Evolutionary conservation across 441 rosid genomes (phyloP), one percentile per base, ranked within the genome.

Genomic region (Biscutella auriculata): DNA sequence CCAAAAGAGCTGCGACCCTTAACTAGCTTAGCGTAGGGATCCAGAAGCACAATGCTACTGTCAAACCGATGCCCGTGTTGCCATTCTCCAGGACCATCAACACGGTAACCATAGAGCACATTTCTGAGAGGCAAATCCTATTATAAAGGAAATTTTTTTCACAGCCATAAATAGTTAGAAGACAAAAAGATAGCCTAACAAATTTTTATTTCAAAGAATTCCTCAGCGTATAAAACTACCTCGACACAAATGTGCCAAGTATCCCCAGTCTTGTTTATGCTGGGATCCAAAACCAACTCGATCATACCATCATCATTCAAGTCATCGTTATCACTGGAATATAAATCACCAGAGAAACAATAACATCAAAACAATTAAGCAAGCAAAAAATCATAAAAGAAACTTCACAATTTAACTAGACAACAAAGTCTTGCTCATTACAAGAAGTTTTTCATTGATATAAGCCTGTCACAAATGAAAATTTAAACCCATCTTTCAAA

Each of bases 11-110:
- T 73, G 12, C 88, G 90, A 11, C 97, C 97, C 19, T 83, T 86
- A 27, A 92, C 79, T 51, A 92, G 76, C 80, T 92, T 86, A 17
- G 95, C 95, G 53, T 88, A 88, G 50, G 97, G 97, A 77, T 92
- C 97, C 34, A 92, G 50, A 66, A 92, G 90, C 61, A 86, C 62
- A 49, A 66, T 67, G 58, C 69, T 82, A 56, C 49, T 15, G 63
- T 88, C 92, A 79, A 80, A 92, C 42, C 95, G 84, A 73, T 88
- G 98, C 7, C 97, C 98, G 62, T 82, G 78, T 51, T 75, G 53
- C 92, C 92, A 92, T 62, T 72, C 78, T 65, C 32, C 78, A 52
- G 97, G 97, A 71, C 98, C 95, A 77, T 86, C 95, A 57, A 88
- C 62, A 53, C 79, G 83, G 73, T 92, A 88, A 60, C 95, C 97